Percentiles rank a stretch among this genome's conserved stretches.
Conservation (phyloP, 2,329 filamentous ascomycete genomes). For the Ophiocordyceps sinensis region DNA sequence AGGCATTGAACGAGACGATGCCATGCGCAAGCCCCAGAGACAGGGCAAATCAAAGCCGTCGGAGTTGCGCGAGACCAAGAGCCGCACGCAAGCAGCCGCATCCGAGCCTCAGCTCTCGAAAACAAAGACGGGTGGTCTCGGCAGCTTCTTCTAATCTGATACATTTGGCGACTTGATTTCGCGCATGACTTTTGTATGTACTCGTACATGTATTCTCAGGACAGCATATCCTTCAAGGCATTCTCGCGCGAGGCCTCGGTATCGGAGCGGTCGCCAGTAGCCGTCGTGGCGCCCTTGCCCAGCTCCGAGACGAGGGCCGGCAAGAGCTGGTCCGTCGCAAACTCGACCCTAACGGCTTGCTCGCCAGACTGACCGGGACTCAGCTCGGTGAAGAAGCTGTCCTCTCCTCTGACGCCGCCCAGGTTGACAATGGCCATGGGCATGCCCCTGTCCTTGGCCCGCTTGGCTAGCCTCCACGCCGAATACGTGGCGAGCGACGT, state of each 20-base stretch:
- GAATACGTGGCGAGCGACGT: constrained; percentile 92
- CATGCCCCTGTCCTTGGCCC: constrained; percentile 69
- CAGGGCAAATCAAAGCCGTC: constrained; percentile 21
- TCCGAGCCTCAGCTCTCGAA: constrained; percentile 11
- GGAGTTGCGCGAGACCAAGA: constrained; percentile 6
- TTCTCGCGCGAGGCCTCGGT: neutral
- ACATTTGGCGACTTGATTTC: neutral
- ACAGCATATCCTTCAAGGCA: constrained; percentile 46
- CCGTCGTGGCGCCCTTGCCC: constrained; percentile 13
- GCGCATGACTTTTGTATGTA: neutral
- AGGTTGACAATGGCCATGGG: constrained; percentile 80
- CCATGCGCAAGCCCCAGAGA: constrained; percentile 31
- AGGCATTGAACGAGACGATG: constrained; percentile 52
- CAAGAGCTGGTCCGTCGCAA: constrained; percentile 42
- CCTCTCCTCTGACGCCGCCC: constrained; percentile 68
- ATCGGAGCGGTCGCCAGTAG: neutral
- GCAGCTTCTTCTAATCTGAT: constrained; percentile 34
- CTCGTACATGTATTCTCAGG: constrained; percentile 19
- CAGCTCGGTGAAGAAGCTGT: constrained; percentile 49
- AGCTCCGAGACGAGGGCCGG: constrained; percentile 41
- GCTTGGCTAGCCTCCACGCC: constrained; percentile 77
- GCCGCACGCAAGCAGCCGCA: constrained; percentile 3
- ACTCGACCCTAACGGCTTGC: constrained; percentile 39
- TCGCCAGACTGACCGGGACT: constrained; percentile 34
- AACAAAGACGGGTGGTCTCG: constrained; percentile 18